Evolutionary conservation across 345 rosid species (phyloP), one percentile per base, ranked within the genome.

Genomic region (Linum trigynum): DNA sequence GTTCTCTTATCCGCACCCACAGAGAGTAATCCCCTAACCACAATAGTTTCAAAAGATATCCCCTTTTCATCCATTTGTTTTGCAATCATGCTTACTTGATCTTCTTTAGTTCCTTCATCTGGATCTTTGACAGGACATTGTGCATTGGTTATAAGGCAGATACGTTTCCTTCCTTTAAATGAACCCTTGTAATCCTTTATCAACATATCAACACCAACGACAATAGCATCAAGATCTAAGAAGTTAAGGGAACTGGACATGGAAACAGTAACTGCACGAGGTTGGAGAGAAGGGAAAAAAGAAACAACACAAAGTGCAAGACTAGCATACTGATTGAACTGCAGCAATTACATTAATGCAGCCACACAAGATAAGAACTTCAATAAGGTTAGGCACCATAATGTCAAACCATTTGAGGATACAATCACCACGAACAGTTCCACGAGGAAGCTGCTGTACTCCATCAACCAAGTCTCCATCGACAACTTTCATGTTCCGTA

Each of bases 121-220:
- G 97, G 82, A 72, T 85, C 89, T 79, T 94, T 94, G 41, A 84
- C 77, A 71, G 89, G 86, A 75, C 81, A 80, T 4, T 73, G 74
- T 57, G 88, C 97, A 72, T 88, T 83, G 1, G 91, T 90, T 43
- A 90, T 77, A 59, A 94, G 90, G 75, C 92, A 90, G 12, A 94
- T 62, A 38, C 88, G 87, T 72, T 94, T 90, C 73, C 85, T 94
- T 69, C 96, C 95, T 76, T 83, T 86, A 77, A 77, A 69, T n/a
- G 79, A 62, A 55, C 39, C 55, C 63, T 79, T 78, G 73, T 86
- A 94, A 67, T 65, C 83, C 73, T 94, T 94, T 63, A 94, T 90
- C 75, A 94, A 74, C 89, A 90, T 83, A 76, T 90, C 99, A 89
- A 94, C 83, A 66, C 97, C 99, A 73, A 90, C 95, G 76, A 88